Evolutionary conservation across 257 asterid species (phyloP), one percentile per base, ranked within the genome.

Genomic region (Plectranthus barbatus): DNA sequence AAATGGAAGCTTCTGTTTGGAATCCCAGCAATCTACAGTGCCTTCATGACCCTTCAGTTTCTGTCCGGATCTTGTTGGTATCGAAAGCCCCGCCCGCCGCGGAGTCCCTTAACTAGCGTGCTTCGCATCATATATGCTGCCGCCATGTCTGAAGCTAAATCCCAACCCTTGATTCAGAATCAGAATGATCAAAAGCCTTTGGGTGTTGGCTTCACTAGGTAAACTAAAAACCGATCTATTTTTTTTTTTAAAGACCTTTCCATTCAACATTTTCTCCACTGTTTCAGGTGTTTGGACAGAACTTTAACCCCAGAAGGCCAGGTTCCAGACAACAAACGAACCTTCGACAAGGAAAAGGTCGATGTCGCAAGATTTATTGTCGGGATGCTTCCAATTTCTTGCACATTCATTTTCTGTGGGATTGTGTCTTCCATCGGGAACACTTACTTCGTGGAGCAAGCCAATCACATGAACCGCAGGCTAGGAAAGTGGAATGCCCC

Each of bases 371-470:
- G 31, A 18, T 56, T 56, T 0, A 10, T 56, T 9, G 47, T 64
- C 1, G 54, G 80, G 8, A 80, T 80, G 85, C 13, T 80, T 13
- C 90, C 85, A 8, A 76, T 86, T 73, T 83, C 80, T 4, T 4
- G 3, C 49, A 72, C 85, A 33, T 81, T 81, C 70, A 33, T 86
- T 19, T 7, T 79, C 0, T 73, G 83, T 10, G 94, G 90, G 0
- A 29, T 81, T 0, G 78, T 83, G 1, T 71, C 76, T 19, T 83
- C 94, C 0, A 26, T 76, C 4, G 81, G 83, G 37, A 83, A 74
- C 64, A 86, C 90, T 6, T 86, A 83, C 75, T 86, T 86, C 14
- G 53, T 81, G 0, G 91, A 86, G 68, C 95, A 86, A 72, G 84
- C 87, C 4, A 80, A 62, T 15, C 50, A 80, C 60, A 71, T 86